Base-by-base conservation (phyloP, 164 flowering plant species). In the Pachysandra terminalis region DNA sequence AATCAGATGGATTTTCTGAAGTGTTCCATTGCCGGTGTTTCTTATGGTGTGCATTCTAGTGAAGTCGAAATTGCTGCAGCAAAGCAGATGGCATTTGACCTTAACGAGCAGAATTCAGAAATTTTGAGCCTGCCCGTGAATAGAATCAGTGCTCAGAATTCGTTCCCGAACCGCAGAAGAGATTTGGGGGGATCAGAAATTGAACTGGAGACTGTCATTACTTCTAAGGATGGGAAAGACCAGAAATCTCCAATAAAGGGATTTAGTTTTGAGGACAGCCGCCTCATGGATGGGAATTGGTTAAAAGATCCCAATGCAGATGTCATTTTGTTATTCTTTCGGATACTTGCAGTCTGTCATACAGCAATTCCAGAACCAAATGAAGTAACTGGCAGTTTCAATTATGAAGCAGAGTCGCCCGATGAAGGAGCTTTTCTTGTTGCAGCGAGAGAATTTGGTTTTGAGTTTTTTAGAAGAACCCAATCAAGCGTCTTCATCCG, bases 1-100 rank as follows among this genome's bases (percentile, higher is more conserved):
- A 95, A 95, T 71, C 97, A 95, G 78, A 95, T 95, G 98, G 97
- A 91, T 63, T 95, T 92, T 73, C 76, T 87, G 4, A 95, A 92
- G 81, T 91, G 98, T 74, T 90, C 94, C 45, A 90, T 95, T 81
- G 96, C 92, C 26, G 98, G 98, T 10, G 77, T 69, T 75, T 77
- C 96, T 19, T 95, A 95, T 79, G 98, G 98, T 28, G 75, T 76
- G 41, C 69, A 85, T 19, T 73, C 88, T 59, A 91, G 93, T 82
- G 98, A 95, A 75, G 96, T 95, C 64, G 97, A 95, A 79, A 69
- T 86, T 66, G 97, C 97, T 75, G 96, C 94, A 21, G 88, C 89
- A 19, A 78, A 84, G 71, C 88, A 83, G 77, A 90, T 92, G 86
- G 90, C 82, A 19, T 68, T 51, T 78, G 96, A 83, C 60, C 69